Evolutionary conservation across 371 early-diverging fungal genomes (phyloP).

Genomic region (Mucor mucedo): DNA sequence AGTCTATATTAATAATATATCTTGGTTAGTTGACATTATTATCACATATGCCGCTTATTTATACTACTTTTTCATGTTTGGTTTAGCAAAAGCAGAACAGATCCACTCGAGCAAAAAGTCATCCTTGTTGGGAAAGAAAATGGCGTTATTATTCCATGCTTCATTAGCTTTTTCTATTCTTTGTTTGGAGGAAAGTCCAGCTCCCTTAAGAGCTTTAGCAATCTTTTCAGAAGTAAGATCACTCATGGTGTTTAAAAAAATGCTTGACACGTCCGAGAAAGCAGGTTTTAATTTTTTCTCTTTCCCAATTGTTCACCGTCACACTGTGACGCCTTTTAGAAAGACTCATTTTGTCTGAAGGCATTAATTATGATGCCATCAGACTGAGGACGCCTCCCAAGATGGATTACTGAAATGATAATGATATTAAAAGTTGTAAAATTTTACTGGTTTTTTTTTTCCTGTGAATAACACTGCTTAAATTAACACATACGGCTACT

Average conservation of each 20-base stretch:
- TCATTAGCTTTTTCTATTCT: slow-evolving; percentile 42
- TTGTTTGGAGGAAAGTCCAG: slow-evolving; percentile 39
- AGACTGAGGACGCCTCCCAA: too few relatives aligned
- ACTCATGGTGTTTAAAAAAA: slow-evolving; percentile 11
- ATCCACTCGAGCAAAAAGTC: slow-evolving; percentile 56
- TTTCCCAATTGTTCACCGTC: neutral
- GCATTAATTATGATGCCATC: too few relatives aligned
- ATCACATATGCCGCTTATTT: slow-evolving; percentile 2
- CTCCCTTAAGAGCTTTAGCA: slow-evolving; percentile 50
- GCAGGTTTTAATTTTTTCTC: slow-evolving; percentile 1
- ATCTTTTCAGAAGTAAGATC: slow-evolving; percentile 35
- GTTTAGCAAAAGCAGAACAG: slow-evolving; percentile 42
- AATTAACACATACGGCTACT: too few relatives aligned
- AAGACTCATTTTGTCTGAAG: too few relatives aligned
- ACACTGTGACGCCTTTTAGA: neutral
- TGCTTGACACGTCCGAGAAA: slow-evolving; percentile 1
- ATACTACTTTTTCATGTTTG: slow-evolving; percentile 54
- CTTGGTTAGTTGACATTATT: neutral
- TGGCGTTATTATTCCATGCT: slow-evolving; percentile 42
- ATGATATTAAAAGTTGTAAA: too few relatives aligned
- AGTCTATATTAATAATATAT: slow-evolving; percentile 10
- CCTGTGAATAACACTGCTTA: too few relatives aligned
- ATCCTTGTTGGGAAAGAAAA: slow-evolving; percentile 56
- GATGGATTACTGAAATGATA: too few relatives aligned
- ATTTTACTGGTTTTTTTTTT: too few relatives aligned